These are phyloP conservation scores for Naganishia kalamii DNA, from an alignment of 768 basidiomycete genomes.

Conservation along the genomic window DNA sequence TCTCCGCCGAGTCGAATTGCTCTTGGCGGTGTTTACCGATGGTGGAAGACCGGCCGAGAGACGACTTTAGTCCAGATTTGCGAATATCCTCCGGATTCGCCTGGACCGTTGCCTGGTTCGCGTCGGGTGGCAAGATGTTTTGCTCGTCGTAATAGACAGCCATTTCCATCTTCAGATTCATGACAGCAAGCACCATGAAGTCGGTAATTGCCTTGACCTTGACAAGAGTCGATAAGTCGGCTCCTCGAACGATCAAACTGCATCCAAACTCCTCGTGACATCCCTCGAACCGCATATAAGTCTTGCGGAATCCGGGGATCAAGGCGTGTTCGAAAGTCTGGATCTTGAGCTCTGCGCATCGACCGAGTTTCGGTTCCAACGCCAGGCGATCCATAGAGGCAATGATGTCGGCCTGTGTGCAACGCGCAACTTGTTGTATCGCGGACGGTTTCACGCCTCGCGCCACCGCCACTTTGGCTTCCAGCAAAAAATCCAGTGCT, in stretches of 20 bases:
- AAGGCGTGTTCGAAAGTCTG: constrained; percentile 91
- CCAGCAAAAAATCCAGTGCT: constrained; percentile 76
- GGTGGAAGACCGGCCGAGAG: neutral
- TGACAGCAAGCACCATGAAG: constrained; percentile 84
- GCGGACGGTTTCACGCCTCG: constrained; percentile 81
- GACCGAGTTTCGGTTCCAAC: constrained; percentile 77
- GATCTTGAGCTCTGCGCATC: constrained; percentile 74
- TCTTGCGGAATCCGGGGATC: constrained; percentile 90
- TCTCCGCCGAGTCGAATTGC: constrained; percentile 9
- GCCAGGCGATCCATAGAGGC: constrained; percentile 92
- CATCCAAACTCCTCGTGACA: constrained; percentile 89
- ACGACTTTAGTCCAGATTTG: neutral
- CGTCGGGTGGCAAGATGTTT: constrained; percentile 40
- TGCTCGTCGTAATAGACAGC: constrained; percentile 47
- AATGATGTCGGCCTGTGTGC: constrained; percentile 90
- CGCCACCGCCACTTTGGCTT: constrained; percentile 82
- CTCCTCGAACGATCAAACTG: constrained; percentile 85
- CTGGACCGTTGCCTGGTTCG: neutral
- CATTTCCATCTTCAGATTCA: constrained; percentile 85
- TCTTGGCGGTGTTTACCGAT: constrained; percentile 3
- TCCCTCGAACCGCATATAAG: constrained; percentile 97
- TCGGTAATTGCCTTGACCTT: constrained; percentile 87
- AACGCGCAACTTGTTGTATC: constrained; percentile 78
- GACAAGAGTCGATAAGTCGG: constrained; percentile 67
- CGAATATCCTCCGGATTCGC: constrained; percentile 26